Base-by-base conservation (phyloP, 148 eudicot genomes). In the Selenicereus undatus region DNA sequence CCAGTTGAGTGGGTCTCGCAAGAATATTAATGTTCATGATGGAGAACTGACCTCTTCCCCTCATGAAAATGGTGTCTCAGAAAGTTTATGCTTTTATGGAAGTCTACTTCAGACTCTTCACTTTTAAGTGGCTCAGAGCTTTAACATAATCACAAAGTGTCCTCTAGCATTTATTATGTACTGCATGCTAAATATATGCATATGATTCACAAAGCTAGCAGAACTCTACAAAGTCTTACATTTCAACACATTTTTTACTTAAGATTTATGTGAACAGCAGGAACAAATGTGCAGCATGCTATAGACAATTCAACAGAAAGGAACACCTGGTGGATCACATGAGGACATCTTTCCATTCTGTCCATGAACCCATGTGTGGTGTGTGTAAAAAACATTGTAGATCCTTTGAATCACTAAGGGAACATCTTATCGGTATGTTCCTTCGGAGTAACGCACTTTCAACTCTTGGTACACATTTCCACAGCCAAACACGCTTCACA, bases 321-420 rank as follows among this genome's bases (percentile, higher is more conserved):
- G 99, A 93, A 79, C 99, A 96, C 82, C 89, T 96, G 32, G 94
- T 93, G 77, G 99, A 96, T 80, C 99, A 96, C 85, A 96, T 96
- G 98, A 88, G 86, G 86, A 84, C 80, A 14, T 92, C 98, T 3
- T 93, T 83, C 75, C 99, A 96, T 82, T 93, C 99, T 1, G 90
- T 84, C 64, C 99, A 96, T 81, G 95, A 96, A 81, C 99, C 99
- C 27, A 85, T 80, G 72, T 96, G 99, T 82, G 93, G 95, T 43
- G 85, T 89, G 35, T 96, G 99, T 76, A 82, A 73, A 58, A 96
- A 96, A 76, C 99, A 88, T 81, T 96, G 93, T 76, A 91, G 91
- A 43, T 96, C 99, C 3, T 90, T 93, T 78, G 99, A 96, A 81
- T 93, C 97, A 30, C 83, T 95, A 45, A 85, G 99, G 54, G 98